A percentile compares a stretch with the other conserved stretches of the same genome.
These are phyloP conservation scores for Gaeumannomyces tritici DNA, from an alignment of 2,329 filamentous ascomycete genomes.

Conservation along the genomic window DNA sequence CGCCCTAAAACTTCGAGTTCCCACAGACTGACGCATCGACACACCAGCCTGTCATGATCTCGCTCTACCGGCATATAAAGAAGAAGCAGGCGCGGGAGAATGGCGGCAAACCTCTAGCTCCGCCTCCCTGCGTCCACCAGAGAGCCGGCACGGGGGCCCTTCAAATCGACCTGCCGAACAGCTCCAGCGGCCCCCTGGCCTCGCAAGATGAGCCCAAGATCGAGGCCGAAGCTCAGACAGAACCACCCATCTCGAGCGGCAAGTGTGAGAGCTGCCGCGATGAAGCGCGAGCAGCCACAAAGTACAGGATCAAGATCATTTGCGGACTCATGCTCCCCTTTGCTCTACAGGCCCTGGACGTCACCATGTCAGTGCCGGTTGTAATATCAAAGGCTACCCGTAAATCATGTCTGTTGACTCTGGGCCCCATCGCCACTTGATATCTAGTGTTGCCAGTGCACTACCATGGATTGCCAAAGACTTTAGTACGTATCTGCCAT, in stretches of 20 bases:
- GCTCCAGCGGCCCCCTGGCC: neutral
- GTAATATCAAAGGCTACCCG: neutral
- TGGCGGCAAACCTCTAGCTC: neutral
- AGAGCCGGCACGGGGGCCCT: neutral
- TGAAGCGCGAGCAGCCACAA: conserved; percentile 21
- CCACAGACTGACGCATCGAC: neutral
- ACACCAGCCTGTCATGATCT: neutral
- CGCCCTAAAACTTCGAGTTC: neutral
- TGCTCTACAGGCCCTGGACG: conserved; percentile 51
- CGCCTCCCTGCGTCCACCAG: neutral
- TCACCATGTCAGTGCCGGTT: conserved; percentile 37
- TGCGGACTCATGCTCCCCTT: conserved; percentile 49
- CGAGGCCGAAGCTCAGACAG: neutral
- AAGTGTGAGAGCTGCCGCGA: conserved; percentile 11
- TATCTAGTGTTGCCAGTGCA: conserved; percentile 36
- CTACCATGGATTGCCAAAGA: conserved; percentile 54
- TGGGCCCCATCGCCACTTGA: neutral
- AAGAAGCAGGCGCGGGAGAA: neutral
- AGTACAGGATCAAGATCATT: conserved; percentile 49
- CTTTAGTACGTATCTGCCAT: conserved; percentile 36
- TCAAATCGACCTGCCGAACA: neutral
- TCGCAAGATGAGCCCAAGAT: neutral
- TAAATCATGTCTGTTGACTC: neutral
- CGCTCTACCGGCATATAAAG: neutral
- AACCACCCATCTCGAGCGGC: neutral